A percentile compares a stretch with the other conserved stretches of the same genome.
Evolutionary conservation across 805 yeast genomes (phyloP).

Genomic region (Wickerhamomyces tratensis): DNA sequence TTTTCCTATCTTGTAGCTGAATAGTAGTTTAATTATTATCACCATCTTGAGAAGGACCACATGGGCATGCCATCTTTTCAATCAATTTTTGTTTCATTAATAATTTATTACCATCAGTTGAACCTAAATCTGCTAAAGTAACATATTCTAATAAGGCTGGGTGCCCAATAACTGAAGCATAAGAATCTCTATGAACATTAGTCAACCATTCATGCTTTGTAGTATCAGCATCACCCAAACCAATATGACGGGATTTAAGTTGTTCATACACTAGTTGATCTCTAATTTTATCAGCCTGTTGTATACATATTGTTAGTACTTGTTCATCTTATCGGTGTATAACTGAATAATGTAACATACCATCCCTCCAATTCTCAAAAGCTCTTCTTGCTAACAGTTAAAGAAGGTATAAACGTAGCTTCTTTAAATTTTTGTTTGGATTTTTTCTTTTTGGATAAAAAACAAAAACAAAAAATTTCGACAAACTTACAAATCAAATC

Average conservation of each 20-base stretch:
- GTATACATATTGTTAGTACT: neutral
- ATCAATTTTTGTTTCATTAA: slow-evolving; percentile 23
- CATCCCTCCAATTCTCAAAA: neutral
- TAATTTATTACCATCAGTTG: slow-evolving; percentile 31
- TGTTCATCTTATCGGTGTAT: too few species aligned
- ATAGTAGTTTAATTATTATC: slow-evolving; percentile 22
- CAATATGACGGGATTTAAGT: slow-evolving; percentile 54
- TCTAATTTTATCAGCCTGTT: slow-evolving; percentile 54
- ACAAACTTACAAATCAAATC: too few species aligned
- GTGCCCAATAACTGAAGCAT: slow-evolving; percentile 53
- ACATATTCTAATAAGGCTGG: slow-evolving; percentile 42
- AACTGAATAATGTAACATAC: neutral
- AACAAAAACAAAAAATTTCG: too few species aligned
- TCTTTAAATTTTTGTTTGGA: too few species aligned
- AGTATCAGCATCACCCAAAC: slow-evolving; percentile 70
- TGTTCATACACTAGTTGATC: slow-evolving; percentile 48
- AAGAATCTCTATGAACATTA: slow-evolving; percentile 60
- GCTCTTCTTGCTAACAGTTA: too few species aligned
- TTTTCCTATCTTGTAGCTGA: slow-evolving; percentile 22
- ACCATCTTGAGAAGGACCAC: slow-evolving; percentile 9
- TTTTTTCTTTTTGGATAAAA: too few species aligned
- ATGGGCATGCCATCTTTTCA: slow-evolving; percentile 30
- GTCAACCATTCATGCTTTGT: slow-evolving; percentile 58
- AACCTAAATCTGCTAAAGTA: slow-evolving; percentile 29
- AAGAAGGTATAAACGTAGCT: too few species aligned